Conservation (phyloP, 1,284 basidiomycete genomes). For the Erythrobasidium hasegawianum region DNA sequence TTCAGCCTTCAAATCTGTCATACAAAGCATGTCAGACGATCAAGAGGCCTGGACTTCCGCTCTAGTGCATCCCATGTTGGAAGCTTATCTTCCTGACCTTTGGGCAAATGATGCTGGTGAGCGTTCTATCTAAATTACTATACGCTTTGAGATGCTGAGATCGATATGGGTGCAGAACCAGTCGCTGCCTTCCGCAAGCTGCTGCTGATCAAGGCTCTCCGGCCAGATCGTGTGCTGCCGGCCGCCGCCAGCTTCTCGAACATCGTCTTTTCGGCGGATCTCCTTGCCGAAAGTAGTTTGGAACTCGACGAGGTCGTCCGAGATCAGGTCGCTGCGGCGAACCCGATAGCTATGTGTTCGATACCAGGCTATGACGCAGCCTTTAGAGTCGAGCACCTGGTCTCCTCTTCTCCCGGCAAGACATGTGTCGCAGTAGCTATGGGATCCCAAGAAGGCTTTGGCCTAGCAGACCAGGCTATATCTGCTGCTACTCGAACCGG, state of each 20-base stretch:
- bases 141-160: background rate
- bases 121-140: background rate
- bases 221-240: constrained; percentile 82
- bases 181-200: constrained; percentile 58
- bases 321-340: constrained; percentile 71
- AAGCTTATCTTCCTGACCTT: constrained; percentile 58
- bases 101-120: constrained; percentile 36
- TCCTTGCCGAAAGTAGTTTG: constrained; percentile 66
- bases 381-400: constrained; percentile 84
- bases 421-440: constrained; percentile 85
- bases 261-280: constrained; percentile 68
- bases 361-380: constrained; percentile 96
- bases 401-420: constrained; percentile 63
- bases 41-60: constrained; percentile 73
- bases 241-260: constrained; percentile 71
- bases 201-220: constrained; percentile 78
- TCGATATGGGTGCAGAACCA: background rate
- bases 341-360: constrained; percentile 83
- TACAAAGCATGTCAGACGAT: constrained; percentile 62
- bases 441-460: constrained; percentile 98
- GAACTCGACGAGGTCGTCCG: constrained; percentile 72
- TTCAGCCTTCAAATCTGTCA: constrained; percentile 71
- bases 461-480: constrained; percentile 88
- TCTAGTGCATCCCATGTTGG: constrained; percentile 66
- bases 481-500: constrained; percentile 83